These are phyloP conservation scores for Neurospora tetraspora DNA, from an alignment of 495 filamentous ascomycete genomes.

Conservation along the genomic window DNA sequence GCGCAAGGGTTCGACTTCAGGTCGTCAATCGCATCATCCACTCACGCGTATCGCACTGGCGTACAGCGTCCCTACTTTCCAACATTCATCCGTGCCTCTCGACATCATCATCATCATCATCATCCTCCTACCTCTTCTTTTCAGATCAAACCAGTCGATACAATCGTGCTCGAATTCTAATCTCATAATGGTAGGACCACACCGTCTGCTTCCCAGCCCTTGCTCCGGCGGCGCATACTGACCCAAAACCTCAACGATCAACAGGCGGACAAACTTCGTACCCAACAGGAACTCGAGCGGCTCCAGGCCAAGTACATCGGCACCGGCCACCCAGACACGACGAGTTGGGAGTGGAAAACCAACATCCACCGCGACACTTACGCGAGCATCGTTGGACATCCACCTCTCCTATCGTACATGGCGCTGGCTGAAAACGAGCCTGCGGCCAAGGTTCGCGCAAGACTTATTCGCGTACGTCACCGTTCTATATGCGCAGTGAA, in stretches of 20 bases:
- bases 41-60: background rate
- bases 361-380: slow-evolving; percentile 84
- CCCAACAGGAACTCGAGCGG: slow-evolving; percentile 91
- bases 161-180: background rate
- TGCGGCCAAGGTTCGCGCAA: slow-evolving; percentile 61
- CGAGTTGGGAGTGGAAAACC: slow-evolving; percentile 86
- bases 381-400: slow-evolving; percentile 80
- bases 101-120: background rate
- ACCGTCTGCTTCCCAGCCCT: background rate
- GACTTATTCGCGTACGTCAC: slow-evolving; percentile 57
- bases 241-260: background rate
- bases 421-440: slow-evolving; percentile 77
- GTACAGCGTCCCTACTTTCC: background rate
- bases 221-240: background rate
- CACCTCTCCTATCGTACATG: slow-evolving; percentile 81
- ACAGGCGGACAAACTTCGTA: slow-evolving; percentile 93
- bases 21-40: background rate
- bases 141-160: background rate
- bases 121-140: background rate
- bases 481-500: background rate
- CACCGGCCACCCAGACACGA: slow-evolving; percentile 97
- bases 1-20: background rate
- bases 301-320: slow-evolving; percentile 91
- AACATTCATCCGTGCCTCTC: background rate
- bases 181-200: background rate